Evolutionary conservation across 2,329 filamentous ascomycete genomes (phyloP).

Genomic region (Daldinia sp.): DNA sequence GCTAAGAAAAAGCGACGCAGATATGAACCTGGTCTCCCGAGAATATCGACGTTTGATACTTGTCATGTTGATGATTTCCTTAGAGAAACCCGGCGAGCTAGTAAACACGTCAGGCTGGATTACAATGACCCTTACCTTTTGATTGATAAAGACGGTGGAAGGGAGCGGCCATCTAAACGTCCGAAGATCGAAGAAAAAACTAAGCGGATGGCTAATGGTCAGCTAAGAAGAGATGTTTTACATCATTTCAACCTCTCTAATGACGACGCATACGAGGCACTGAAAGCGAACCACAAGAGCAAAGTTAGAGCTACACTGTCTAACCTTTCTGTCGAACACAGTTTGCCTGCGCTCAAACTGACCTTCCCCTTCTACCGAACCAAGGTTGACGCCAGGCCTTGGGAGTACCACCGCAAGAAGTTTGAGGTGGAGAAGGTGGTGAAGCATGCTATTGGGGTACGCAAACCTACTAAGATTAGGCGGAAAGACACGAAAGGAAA

Average conservation of each 20-base stretch:
- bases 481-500: conserved; percentile 86
- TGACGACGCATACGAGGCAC: conserved; percentile 92
- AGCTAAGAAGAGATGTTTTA: conserved; percentile 77
- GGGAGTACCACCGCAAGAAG: conserved; percentile 72
- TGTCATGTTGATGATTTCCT: conserved; percentile 87
- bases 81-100: conserved; percentile 75
- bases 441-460: conserved; percentile 48
- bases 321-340: conserved; percentile 93
- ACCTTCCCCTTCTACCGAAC: conserved; percentile 98
- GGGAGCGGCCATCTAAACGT: conserved; percentile 72
- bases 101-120: conserved; percentile 85
- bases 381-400: conserved; percentile 79
- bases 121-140: conserved; percentile 89
- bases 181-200: conserved; percentile 67
- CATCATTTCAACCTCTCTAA: conserved; percentile 96
- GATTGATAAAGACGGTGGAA: conserved; percentile 77
- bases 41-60: conserved; percentile 69
- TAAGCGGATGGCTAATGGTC: conserved; percentile 76
- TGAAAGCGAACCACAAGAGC: conserved; percentile 97
- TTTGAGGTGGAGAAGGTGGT: conserved; percentile 74
- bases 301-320: conserved; percentile 94
- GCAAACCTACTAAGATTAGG: conserved; percentile 76
- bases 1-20: conserved; percentile 76
- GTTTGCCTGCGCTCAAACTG: conserved; percentile 88
- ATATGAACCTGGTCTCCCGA: conserved; percentile 69